phyloP scores from a whole-genome alignment of 805 yeast species.

The Pichia cabralensis region DNA sequence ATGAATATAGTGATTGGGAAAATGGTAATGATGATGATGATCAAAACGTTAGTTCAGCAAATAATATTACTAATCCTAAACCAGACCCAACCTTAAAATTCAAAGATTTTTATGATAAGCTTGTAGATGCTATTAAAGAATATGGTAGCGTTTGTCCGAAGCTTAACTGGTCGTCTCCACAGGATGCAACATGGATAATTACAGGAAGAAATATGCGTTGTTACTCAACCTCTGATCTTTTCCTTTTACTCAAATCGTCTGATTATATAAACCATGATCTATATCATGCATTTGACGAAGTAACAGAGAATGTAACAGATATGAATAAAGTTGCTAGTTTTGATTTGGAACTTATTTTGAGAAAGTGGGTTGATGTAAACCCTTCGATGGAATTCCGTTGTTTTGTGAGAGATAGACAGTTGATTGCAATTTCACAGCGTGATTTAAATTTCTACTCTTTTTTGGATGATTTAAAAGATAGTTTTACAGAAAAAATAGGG shows the following conservation, averaged over 20 bases:
- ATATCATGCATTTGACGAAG: constrained; percentile 50
- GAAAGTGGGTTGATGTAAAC: constrained; percentile 75
- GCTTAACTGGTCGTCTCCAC: constrained; percentile 95
- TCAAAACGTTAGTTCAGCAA: background rate
- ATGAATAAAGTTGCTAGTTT: constrained; percentile 25
- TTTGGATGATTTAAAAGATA: constrained; percentile 40
- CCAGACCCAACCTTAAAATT: constrained; percentile 42
- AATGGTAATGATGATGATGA: constrained; percentile 28
- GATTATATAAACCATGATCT: constrained; percentile 84
- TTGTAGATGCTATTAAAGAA: constrained; percentile 36
- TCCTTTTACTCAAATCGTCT: constrained; percentile 73
- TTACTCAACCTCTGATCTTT: constrained; percentile 60
- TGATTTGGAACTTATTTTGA: constrained; percentile 56
- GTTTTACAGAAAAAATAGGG: constrained; percentile 38
- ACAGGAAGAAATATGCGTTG: constrained; percentile 72
- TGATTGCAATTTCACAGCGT: constrained; percentile 75
- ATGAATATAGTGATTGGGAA: constrained; percentile 72
- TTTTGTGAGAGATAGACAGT: constrained; percentile 53
- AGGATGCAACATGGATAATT: constrained; percentile 88
- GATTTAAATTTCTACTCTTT: constrained; percentile 78
- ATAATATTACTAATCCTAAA: too few species aligned
- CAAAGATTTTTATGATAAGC: constrained; percentile 45
- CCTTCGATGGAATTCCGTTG: constrained; percentile 91
- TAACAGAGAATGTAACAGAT: constrained; percentile 17
- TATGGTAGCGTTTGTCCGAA: constrained; percentile 72